Percentiles rank a stretch among this genome's conserved stretches.
phyloP scores from a whole-genome alignment of 73 alveolate species.

The Durusdinium trenchii region DNA sequence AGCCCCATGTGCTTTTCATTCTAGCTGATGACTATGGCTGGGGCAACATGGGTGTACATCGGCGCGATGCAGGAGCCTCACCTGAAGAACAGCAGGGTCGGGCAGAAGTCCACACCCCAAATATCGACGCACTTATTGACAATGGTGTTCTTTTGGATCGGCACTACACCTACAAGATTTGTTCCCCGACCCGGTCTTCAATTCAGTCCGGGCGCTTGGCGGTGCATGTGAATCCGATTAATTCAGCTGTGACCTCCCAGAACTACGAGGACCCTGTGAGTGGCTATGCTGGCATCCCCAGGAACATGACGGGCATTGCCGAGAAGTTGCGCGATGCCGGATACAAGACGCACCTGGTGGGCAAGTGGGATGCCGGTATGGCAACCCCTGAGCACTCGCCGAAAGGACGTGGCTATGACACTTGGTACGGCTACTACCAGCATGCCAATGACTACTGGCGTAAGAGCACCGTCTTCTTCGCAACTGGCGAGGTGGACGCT shows the following conservation, averaged over 20 bases:
- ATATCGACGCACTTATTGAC: slow-evolving; percentile 63
- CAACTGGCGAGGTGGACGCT: slow-evolving; percentile 70
- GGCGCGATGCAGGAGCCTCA: slow-evolving; percentile 41
- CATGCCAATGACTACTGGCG: slow-evolving; percentile 93
- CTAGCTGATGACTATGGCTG: slow-evolving; percentile 94
- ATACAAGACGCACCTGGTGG: slow-evolving; percentile 65
- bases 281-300: slow-evolving; percentile 89
- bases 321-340: slow-evolving; percentile 88
- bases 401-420: slow-evolving; percentile 72
- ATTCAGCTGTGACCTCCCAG: slow-evolving; percentile 70
- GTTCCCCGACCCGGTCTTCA: slow-evolving; percentile 90
- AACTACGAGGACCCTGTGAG: slow-evolving; percentile 91
- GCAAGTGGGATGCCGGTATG: slow-evolving; percentile 92
- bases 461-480: slow-evolving; percentile 81
- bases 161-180: slow-evolving; percentile 85
- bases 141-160: slow-evolving; percentile 39
- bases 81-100: slow-evolving; percentile 46
- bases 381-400: slow-evolving; percentile 94
- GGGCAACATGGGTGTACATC: slow-evolving; percentile 93
- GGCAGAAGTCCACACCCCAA: slow-evolving; percentile 90
- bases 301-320: slow-evolving; percentile 94
- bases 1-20: slow-evolving; percentile 74
- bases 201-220: slow-evolving; percentile 91
- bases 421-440: slow-evolving; percentile 62
- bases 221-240: slow-evolving; percentile 81